Conservation (phyloP, 2,329 filamentous ascomycete species). For the Alternaria solani region DNA sequence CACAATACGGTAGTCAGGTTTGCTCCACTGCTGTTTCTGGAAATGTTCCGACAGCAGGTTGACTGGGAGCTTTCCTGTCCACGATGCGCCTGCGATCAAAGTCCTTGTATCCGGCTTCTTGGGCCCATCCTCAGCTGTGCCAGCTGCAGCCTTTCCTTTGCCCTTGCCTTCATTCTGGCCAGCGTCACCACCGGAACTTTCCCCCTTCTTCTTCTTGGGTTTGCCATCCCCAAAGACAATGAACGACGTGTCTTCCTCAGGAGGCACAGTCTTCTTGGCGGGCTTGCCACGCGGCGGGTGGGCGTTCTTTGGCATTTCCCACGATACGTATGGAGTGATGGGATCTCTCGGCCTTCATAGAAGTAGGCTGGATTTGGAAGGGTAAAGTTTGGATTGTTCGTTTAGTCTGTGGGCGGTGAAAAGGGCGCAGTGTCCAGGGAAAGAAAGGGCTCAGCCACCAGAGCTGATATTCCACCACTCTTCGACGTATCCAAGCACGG, state of each 20-base stretch:
- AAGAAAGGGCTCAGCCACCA: constrained; percentile 26
- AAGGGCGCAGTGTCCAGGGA: constrained; percentile 26
- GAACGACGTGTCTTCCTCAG: constrained; percentile 58
- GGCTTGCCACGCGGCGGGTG: constrained; percentile 55
- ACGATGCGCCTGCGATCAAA: constrained; percentile 91
- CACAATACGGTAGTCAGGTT: constrained; percentile 87
- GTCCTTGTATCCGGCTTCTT: constrained; percentile 72
- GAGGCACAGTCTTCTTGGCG: constrained; percentile 53
- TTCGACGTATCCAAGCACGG: too few species aligned
- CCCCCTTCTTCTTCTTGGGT: constrained; percentile 52
- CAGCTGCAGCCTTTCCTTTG: constrained; percentile 43
- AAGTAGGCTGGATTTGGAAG: constrained; percentile 8
- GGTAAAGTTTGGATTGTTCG: not conserved
- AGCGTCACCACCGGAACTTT: constrained; percentile 21
- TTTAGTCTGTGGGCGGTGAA: constrained; percentile 18
- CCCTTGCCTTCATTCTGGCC: constrained; percentile 35
- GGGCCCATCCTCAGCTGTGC: constrained; percentile 51
- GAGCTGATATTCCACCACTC: not conserved
- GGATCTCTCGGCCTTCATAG: constrained; percentile 15
- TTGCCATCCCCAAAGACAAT: constrained; percentile 60
- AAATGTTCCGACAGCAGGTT: constrained; percentile 94
- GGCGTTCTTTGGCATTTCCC: constrained; percentile 59
- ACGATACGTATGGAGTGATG: not conserved
- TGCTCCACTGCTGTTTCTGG: constrained; percentile 95
- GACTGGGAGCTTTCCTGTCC: constrained; percentile 96